Conservation (phyloP, 305 asterid genomes). For the Fraxinus sp. region DNA sequence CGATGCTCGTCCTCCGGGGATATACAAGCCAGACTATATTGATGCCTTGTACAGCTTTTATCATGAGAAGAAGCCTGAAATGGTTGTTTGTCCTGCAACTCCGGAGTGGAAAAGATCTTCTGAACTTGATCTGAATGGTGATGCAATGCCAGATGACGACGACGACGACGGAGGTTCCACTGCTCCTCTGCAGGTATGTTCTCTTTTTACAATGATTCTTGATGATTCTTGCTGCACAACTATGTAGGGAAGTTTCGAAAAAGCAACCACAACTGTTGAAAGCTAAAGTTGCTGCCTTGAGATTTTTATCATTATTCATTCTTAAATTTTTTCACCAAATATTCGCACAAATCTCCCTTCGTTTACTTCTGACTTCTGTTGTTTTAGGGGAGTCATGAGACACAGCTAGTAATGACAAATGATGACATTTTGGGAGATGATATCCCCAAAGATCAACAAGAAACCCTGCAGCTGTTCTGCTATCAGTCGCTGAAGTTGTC, state of each 20-base stretch:
- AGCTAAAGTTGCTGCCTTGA: constrained; percentile 2
- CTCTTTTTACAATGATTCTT: background rate
- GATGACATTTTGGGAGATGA: constrained; percentile 89
- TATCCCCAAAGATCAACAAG: constrained; percentile 78
- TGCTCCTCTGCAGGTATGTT: constrained; percentile 53
- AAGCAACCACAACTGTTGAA: background rate
- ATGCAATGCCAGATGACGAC: constrained; percentile 87
- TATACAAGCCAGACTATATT: constrained; percentile 87
- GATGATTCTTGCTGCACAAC: constrained; percentile 17
- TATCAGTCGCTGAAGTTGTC: constrained; percentile 71
- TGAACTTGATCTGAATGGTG: constrained; percentile 93
- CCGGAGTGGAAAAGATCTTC: constrained; percentile 97
- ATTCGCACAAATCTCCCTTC: constrained; percentile 6
- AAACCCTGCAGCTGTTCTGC: constrained; percentile 64
- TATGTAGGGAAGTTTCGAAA: background rate
- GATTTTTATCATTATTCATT: constrained; percentile 7
- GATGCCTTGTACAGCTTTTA: constrained; percentile 82
- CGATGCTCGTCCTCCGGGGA: constrained; percentile 97
- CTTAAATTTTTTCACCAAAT: background rate
- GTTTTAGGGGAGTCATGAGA: constrained; percentile 69
- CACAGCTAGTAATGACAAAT: constrained; percentile 58
- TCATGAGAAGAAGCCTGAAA: constrained; percentile 89
- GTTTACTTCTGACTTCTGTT: constrained; percentile 11
- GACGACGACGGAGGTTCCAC: constrained; percentile 76
- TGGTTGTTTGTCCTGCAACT: constrained; percentile 73